Evolutionary conservation across 2,329 filamentous ascomycete species (phyloP).

Genomic region (Paraphaeosphaeria minitans): DNA sequence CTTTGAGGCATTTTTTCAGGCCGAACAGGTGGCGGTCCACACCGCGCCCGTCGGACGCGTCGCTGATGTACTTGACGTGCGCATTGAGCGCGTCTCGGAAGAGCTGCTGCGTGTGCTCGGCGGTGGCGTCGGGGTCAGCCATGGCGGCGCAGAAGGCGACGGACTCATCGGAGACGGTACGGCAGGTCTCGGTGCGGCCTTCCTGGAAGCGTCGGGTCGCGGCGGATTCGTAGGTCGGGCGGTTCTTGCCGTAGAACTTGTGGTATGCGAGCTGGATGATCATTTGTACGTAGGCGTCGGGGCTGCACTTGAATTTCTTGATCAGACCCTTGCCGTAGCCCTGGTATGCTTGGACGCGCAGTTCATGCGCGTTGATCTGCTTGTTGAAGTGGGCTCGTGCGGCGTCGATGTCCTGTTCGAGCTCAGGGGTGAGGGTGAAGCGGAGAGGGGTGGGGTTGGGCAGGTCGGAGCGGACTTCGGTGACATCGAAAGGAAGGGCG

Average conservation of each 20-base stretch:
- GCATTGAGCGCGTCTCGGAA: conserved; percentile 82
- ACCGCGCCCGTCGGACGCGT: conserved; percentile 88
- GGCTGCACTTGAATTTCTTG: conserved; percentile 99
- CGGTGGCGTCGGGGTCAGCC: conserved; percentile 67
- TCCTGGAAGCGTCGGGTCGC: conserved; percentile 94
- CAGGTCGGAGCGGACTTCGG: conserved; percentile 77
- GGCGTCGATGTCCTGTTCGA: conserved; percentile 77
- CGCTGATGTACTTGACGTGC: conserved; percentile 88
- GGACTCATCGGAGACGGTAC: conserved; percentile 86
- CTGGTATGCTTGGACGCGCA: conserved; percentile 93
- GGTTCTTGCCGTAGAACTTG: conserved; percentile 99
- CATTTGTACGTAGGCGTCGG: conserved; percentile 98
- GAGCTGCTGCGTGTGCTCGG: conserved; percentile 70
- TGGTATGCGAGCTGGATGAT: conserved; percentile 96
- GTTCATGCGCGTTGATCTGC: conserved; percentile 85
- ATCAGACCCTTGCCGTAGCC: conserved; percentile 97
- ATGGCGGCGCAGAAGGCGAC: conserved; percentile 90
- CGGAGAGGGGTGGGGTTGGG: conserved; percentile 78
- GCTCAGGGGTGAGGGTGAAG: conserved; percentile 77
- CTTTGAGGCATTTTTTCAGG: conserved; percentile 84
- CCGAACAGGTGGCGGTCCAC: conserved; percentile 98
- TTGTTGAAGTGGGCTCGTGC: conserved; percentile 79
- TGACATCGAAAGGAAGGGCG: conserved; percentile 86
- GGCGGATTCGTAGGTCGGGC: conserved; percentile 96
- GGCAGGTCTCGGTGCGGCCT: conserved; percentile 94